Base-by-base conservation (phyloP, 2,329 filamentous ascomycete genomes). In the Fusarium abutilonis region DNA sequence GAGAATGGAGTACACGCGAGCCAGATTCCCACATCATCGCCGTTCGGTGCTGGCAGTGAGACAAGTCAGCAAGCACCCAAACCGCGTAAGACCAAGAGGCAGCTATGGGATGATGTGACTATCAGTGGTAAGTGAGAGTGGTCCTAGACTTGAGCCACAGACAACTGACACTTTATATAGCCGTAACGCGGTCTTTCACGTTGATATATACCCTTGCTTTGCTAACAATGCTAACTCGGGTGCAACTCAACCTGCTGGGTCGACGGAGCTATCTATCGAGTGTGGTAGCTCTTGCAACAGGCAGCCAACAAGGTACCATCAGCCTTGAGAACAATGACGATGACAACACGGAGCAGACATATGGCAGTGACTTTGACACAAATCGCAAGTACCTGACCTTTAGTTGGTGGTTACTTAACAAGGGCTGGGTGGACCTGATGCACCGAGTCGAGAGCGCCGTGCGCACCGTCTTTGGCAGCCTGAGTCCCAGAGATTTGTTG, bases 91-190 rank as follows among this genome's bases (percentile, higher is more conserved):
- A 92, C 88, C 60, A 98, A 98, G 83, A 86, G 91, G 45, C 93
- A 98, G 79, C 82, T 99, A 40, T 99, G 95, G 95, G 93, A 96
- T 75, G 94, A 99, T 73, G 85, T 99, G 76, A 97, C 96, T 73
- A 97, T 98, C 68, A 93, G 89, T 78, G 93, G 93, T 96, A 79
- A 74, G 89, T 81, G 10, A 19, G 17, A 42, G 17, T 26, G n/a
- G 9, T 13, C 19, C 35, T 17, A 26, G 19, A 9, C 34, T 10
- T 34, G 23, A 13, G 26, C 11, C 35, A 19, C 42, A 26, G 43
- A 29, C 8, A 52, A 35, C 57, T 70, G 23, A 69, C 51, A 45
- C 6, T 42, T 17, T 52, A 32, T 58, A 50, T 67, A 95, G 93
- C 95, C 9, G 90, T 98, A 70, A 95, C 95, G 9, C 85, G 95